Percentiles rank a stretch among this genome's conserved stretches.
Conservation (phyloP, 2,329 filamentous ascomycete genomes). For the Fusarium nisikadoi region DNA sequence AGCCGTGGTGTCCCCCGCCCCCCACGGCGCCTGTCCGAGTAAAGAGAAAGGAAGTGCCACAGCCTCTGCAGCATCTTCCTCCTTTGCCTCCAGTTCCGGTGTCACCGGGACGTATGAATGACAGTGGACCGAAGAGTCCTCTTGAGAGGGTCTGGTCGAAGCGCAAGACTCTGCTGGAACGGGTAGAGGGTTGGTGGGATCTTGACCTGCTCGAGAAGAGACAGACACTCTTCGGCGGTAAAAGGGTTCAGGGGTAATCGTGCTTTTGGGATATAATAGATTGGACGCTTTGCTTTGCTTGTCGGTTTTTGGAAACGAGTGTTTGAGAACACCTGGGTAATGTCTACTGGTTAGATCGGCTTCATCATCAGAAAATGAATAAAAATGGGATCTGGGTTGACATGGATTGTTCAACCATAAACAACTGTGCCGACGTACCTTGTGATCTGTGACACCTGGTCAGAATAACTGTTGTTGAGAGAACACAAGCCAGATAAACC, state of each 20-base stretch:
- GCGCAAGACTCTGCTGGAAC: conserved; percentile 59
- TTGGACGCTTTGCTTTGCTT: conserved; percentile 23
- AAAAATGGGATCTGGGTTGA: conserved; percentile 24
- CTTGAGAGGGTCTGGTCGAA: conserved; percentile 48
- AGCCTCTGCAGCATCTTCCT: conserved; percentile 46
- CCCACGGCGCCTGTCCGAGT: conserved; percentile 50
- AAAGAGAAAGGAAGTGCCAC: conserved; percentile 41
- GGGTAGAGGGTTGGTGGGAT: conserved; percentile 67
- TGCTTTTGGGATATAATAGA: conserved; percentile 26
- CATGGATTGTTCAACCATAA: conserved; percentile 12
- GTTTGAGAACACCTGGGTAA: conserved; percentile 34
- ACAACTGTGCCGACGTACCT: not conserved
- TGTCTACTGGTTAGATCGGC: conserved; percentile 47
- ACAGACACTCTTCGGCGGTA: conserved; percentile 48
- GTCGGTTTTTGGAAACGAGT: conserved; percentile 15
- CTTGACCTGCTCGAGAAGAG: conserved; percentile 60
- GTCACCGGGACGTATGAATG: conserved; percentile 30
- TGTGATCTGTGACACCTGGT: not conserved
- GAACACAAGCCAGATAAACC: not conserved
- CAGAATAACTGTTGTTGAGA: not conserved
- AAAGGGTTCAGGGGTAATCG: conserved; percentile 25
- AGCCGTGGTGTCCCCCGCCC: conserved; percentile 49
- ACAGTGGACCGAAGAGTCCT: conserved; percentile 39
- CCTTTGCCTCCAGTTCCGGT: conserved; percentile 45
- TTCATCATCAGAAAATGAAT: conserved; percentile 30